Evolutionary conservation across 1,284 basidiomycete genomes (phyloP), one percentile per base, ranked within the genome.

Genomic region (Bondarzewia mesenterica): DNA sequence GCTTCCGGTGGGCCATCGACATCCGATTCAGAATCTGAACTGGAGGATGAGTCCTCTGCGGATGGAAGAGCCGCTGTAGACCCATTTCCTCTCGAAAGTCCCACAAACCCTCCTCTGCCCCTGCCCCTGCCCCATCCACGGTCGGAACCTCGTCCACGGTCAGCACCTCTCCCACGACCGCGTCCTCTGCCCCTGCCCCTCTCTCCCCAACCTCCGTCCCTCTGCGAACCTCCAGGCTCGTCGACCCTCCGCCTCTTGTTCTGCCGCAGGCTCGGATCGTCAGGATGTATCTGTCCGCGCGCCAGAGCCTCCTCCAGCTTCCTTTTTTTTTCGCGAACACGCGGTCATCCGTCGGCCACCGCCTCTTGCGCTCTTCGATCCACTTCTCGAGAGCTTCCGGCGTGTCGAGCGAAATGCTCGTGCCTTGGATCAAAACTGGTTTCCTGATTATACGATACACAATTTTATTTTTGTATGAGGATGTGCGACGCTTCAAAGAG

Each of bases 291-390:
- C 61, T 93, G 85, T 1, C 92, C 93, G 40, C 88, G 77, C 16
- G 82, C 82, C 29, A 80, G 67, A 4, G 91, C 90, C 52, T 92
- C 89, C 49, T 83, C 76, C 27, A 73, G 67, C 63, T 78, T 89
- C 60, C 73, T 73, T 63, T 77, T 84, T 73, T 91, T 93, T 44
- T 94, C 89, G 50, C 78, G 77, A 1, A 90, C 73, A 16, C 80
- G 77, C 43, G 71, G n/a, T n/a, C 61, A 14, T 73, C 64, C 14
- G 82, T 88, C 3, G 93, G 93, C 73, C 86, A 97, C 16, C 86
- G 79, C 53, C 80, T 81, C 65, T 80, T 91, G 41, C 93, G 81
- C 58, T 96, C 93, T 25, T 78, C 82, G 47, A 94, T 79, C 93
- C 93, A 97, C 36, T 77, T 78, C 10, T 79, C 80, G 50, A 96